phyloP scores from a whole-genome alignment of 164 flowering plant species.

The Vitis rupestris region DNA sequence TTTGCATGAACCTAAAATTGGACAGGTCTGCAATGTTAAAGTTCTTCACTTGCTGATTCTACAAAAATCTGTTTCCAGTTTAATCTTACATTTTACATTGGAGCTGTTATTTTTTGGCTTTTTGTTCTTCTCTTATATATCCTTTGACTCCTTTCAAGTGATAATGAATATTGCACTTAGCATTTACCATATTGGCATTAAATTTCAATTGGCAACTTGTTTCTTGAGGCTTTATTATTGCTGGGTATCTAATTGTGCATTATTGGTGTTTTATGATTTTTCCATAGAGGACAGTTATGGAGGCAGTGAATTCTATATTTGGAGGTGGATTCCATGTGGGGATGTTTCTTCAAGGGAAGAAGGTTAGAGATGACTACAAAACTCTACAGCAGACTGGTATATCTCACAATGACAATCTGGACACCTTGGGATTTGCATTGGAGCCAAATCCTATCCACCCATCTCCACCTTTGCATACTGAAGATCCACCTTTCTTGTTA shows the following conservation, averaged over 20 bases:
- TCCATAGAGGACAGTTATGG: conserved; percentile 77
- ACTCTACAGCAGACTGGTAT: conserved; percentile 79
- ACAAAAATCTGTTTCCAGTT: no score
- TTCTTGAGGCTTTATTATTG: not conserved
- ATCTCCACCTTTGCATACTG: conserved; percentile 31
- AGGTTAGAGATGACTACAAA: conserved; percentile 73
- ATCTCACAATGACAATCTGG: conserved; percentile 50
- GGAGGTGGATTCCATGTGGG: conserved; percentile 74
- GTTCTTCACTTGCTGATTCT: no score
- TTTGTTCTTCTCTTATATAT: no score
- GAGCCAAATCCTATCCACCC: conserved; percentile 55
- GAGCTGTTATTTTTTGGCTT: no score
- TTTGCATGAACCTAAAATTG: no score
- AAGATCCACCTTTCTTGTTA: conserved; percentile 31
- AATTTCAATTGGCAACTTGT: no score
- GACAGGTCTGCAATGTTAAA: no score
- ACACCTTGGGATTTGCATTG: conserved; percentile 67
- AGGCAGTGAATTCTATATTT: conserved; percentile 77
- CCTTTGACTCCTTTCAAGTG: not conserved
- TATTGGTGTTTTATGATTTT: conserved; percentile 3
- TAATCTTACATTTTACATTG: no score
- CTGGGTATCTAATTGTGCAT: not conserved
- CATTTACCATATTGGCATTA: no score
- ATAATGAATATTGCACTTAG: not conserved
- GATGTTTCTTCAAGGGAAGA: conserved; percentile 73